Base-by-base conservation (phyloP, 768 basidiomycete species). In the Leccinum broughii region DNA sequence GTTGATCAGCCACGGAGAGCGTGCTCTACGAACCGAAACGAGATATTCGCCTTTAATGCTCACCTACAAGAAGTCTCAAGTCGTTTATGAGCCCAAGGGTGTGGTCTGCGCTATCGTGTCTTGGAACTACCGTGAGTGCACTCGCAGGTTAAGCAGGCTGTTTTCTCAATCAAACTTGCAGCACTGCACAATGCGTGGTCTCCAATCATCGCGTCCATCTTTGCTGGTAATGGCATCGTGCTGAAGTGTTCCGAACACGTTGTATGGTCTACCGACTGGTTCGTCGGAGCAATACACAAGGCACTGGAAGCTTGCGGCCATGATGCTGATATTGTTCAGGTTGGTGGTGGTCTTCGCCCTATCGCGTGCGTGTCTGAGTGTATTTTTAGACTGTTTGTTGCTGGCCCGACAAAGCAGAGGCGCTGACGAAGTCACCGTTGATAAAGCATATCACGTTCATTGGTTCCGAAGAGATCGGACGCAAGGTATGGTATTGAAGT, bases 401-500 rank as follows among this genome's bases (percentile, higher is more conserved):
- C 71, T 90, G 86, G 71, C 95, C 96, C 0, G 89, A 94, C 41
- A 83, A 92, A 63, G 97, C 94, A 1, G 85, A 88, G 53, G 85
- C 85, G 1, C 73, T 99, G 51, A 98, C 94, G 0, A 84, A 77
- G 72, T 87, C 89, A 1, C 85, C 90, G 0, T 68, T 81, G 28
- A 89, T 99, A 62, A 92, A 90, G 68, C 97, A 99, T 68, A 95
- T 98, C 63, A 97, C 94, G 2, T 96, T 96, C 71, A 94, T 95
- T 70, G 90, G 93, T 26, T 93, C 90, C 5, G 90, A 91, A 66
- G 77, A 77, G 53, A 83, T 92, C 51, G 92, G 92, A 32, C 86
- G 88, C 51, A 85, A 87, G 28, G 28, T 30, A 44, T 20, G 79
- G 90, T 89, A 44, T 49, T 35, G 44, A 66, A 13, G 66, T 73